These are phyloP conservation scores for Saturnispora sekii DNA, from an alignment of 805 yeast species.

Conservation along the genomic window DNA sequence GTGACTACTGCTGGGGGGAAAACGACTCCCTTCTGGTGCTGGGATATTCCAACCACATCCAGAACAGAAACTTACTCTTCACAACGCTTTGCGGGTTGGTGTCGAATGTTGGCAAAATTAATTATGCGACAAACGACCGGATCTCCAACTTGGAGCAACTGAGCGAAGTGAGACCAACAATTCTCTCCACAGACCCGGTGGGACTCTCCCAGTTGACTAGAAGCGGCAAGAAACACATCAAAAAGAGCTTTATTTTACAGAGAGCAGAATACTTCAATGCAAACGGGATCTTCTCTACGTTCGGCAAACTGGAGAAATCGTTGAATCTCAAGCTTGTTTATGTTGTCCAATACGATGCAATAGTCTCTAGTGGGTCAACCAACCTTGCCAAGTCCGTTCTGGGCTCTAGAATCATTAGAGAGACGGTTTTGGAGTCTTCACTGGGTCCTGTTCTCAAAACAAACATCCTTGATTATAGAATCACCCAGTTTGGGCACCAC, in stretches of 20 bases:
- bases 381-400: conserved; percentile 36
- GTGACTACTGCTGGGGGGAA: conserved; percentile 20
- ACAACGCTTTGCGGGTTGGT: conserved; percentile 34
- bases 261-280: conserved; percentile 36
- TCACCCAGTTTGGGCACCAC: conserved; percentile 26
- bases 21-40: conserved; percentile 20
- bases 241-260: conserved; percentile 23
- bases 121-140: conserved; percentile 14
- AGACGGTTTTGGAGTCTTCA: conserved; percentile 34
- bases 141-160: conserved; percentile 11
- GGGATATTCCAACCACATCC: conserved; percentile 8
- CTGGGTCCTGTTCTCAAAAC: conserved; percentile 53
- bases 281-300: conserved; percentile 37
- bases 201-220: conserved; percentile 4
- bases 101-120: conserved; percentile 22
- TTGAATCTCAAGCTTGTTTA: conserved; percentile 35
- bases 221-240: conserved; percentile 9
- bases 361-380: conserved; percentile 15
- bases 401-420: conserved; percentile 44
- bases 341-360: conserved; percentile 16
- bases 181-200: conserved; percentile 24
- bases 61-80: conserved; percentile 21
- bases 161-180: conserved; percentile 20
- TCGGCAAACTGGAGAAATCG: conserved; percentile 20
- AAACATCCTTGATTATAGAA: conserved; percentile 54